Evolutionary conservation across 768 basidiomycete species (phyloP), one percentile per base, ranked within the genome.

Genomic region (Leccinellum rugosiceps): DNA sequence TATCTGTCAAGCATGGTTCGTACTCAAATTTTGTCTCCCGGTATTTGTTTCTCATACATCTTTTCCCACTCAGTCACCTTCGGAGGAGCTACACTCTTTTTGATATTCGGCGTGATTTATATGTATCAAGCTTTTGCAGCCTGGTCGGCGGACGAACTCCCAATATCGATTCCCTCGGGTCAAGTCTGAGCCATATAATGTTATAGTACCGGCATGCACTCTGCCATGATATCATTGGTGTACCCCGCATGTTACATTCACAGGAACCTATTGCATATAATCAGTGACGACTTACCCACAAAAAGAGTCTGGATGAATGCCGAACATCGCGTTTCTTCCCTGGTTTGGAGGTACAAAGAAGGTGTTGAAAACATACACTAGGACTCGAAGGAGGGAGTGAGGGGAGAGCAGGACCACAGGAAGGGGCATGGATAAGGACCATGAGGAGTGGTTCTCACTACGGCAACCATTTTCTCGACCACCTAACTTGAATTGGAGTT

Each of bases 1-100:
- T 99, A 60, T 94, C 92, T 17, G 91, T 97, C 48, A 98, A 96
- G 23, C 65, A 94, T 69, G 90, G 94, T 95, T 55, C 58, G 89
- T 75, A 67, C 38, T 60, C 53, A 32, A 21, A 7, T 46, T 46
- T 19, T 38, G 8, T n/a, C 56, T 52, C 56, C 10, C 4, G 11
- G 14, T 7, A 6, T 38, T 38, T 13, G 31, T 25, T 43, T 48
- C 34, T 58, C 53, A 60, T 32, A 11, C 13, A 3, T 50, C 6
- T 32, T 38, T 38, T 34, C 30, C n/a, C 17, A 4, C 25, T n/a
- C 55, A 94, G 92, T 95, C 41, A 94, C 94, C 0, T 78, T 90
- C 26, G 85, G 87, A 48, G 93, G 92, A n/a, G 84, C 91, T 0
- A 71, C 77, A 5, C 83, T 95, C 8, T 95, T 97, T 80, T 74